Base-by-base conservation (phyloP, 495 filamentous ascomycete species). In the Clohesyomyces aquaticus region DNA sequence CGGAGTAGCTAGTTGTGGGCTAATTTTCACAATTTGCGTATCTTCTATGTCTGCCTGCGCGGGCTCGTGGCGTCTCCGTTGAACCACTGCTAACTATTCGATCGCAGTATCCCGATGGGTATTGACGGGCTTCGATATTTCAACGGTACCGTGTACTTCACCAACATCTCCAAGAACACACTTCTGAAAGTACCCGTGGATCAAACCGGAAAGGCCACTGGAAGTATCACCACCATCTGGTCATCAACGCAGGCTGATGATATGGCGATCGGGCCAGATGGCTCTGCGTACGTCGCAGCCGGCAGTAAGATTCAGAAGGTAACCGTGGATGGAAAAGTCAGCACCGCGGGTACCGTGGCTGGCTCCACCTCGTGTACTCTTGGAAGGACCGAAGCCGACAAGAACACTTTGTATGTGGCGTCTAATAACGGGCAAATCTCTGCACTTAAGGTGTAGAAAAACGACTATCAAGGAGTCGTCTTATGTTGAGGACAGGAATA, bases 101-200 rank as follows among this genome's bases (percentile, higher is more conserved):
- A n/a, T n/a, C n/a, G n/a, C n/a, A 60, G 59, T 1, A 61, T 58
- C 12, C 47, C 55, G 12, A 66, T 66, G 63, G 63, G 63, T 21
- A 60, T 66, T 42, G 63, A 66, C 26, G 63, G 63, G 11, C 28
- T 66, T 46, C 55, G 63, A 27, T 66, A 66, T 25, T 47, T 38
- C 12, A 66, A 77, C 52, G 70, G 72, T 26, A 64, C 65, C 10
- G 59, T 79, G 0, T 79, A 70, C 67, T 79, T 77, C 71, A 79
- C 77, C 47, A 79, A 79, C 64, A 75, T 79, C 66, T 77, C 77
- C 65, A 72, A 67, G 63, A 79, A 78, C 68, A 74, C 61, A 27
- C 76, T 79, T 61, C 71, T 78, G 67, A 74, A 73, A 59, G 59
- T 78, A 12, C 10, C 72, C 18, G 68, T 79, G 38, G 76, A 79